Percentiles rank a stretch among this genome's conserved stretches.
phyloP scores from a whole-genome alignment of 1,284 basidiomycete species.

The Albatrellus sp. region DNA sequence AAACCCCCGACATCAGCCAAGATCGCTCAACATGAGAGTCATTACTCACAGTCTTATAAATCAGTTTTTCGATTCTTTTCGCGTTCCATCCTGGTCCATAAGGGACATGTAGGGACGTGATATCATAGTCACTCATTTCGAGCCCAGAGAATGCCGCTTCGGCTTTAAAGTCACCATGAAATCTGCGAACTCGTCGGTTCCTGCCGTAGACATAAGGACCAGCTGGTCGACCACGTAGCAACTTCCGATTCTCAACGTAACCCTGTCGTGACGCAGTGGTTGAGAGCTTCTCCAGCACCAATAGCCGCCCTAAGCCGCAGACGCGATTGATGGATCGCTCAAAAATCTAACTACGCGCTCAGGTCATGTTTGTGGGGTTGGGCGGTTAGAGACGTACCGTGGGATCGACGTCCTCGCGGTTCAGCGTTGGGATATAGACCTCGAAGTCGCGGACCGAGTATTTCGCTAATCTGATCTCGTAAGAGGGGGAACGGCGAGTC shows the following conservation, averaged over 20 bases:
- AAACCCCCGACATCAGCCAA: neutral
- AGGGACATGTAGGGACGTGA: slow-evolving; percentile 42
- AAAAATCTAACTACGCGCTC: slow-evolving; percentile 39
- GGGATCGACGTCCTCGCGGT: slow-evolving; percentile 38
- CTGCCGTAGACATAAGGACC: too few species aligned
- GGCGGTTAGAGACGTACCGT: slow-evolving; percentile 22
- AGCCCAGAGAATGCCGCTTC: too few species aligned
- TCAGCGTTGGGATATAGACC: slow-evolving; percentile 37
- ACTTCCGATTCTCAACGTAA: too few species aligned
- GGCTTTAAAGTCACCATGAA: too few species aligned
- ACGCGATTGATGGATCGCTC: slow-evolving; percentile 42
- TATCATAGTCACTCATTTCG: slow-evolving; percentile 50
- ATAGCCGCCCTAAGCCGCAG: slow-evolving; percentile 42
- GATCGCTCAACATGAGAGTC: too few species aligned
- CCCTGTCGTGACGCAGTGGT: too few species aligned
- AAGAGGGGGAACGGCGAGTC: slow-evolving; percentile 48
- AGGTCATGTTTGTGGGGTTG: neutral
- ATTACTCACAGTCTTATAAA: slow-evolving; percentile 33
- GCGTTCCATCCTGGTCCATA: slow-evolving; percentile 54
- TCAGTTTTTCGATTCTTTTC: slow-evolving; percentile 40
- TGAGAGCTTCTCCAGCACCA: slow-evolving; percentile 44
- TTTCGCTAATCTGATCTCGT: slow-evolving; percentile 45
- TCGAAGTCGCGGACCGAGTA: slow-evolving; percentile 42
- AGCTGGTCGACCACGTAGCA: too few species aligned
- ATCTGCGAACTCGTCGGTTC: too few species aligned